Conservation (phyloP, 2,329 filamentous ascomycete species). For the Pezicula rhizophila region DNA sequence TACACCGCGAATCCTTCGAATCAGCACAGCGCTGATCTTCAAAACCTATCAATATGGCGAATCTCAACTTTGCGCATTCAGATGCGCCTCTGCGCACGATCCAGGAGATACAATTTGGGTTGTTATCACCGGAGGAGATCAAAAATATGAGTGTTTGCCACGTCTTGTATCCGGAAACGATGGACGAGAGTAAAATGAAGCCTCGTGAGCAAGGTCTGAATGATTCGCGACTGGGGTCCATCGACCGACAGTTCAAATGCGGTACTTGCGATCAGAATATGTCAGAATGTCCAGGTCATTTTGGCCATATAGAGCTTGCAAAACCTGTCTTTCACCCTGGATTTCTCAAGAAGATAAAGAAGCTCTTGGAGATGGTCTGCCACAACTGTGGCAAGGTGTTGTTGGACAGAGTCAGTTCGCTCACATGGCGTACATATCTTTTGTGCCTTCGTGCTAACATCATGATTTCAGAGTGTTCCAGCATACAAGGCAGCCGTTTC, state of each 20-base stretch:
- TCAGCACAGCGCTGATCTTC: slow-evolving; percentile 4
- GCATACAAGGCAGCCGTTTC: slow-evolving; percentile 77
- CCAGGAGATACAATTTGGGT: slow-evolving; percentile 97
- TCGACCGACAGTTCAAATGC: slow-evolving; percentile 93
- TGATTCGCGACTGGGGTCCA: slow-evolving; percentile 91
- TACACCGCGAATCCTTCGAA: slow-evolving; percentile 10
- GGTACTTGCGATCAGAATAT: slow-evolving; percentile 95
- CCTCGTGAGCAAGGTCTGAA: slow-evolving; percentile 90
- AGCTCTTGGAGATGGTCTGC: slow-evolving; percentile 97
- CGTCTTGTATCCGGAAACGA: slow-evolving; percentile 97
- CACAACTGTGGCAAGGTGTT: slow-evolving; percentile 98
- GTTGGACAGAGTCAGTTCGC: slow-evolving; percentile 92
- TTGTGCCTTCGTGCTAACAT: slow-evolving; percentile 55
- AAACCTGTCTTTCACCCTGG: slow-evolving; percentile 92
- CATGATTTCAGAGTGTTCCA: slow-evolving; percentile 64
- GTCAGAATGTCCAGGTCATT: slow-evolving; percentile 94
- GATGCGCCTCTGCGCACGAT: slow-evolving; percentile 95
- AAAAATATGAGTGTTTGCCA: slow-evolving; percentile 97
- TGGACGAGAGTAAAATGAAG: slow-evolving; percentile 91
- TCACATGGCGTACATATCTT: slow-evolving; percentile 47
- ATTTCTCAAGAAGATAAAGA: slow-evolving; percentile 99
- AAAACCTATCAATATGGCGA: slow-evolving; percentile 65
- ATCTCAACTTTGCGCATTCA: slow-evolving; percentile 83
- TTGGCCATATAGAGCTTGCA: slow-evolving; percentile 96
- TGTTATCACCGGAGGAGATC: slow-evolving; percentile 96